These are phyloP conservation scores for Isoetes taiwanensis DNA, from an alignment of 75 land plant genomes.

Conservation along the genomic window DNA sequence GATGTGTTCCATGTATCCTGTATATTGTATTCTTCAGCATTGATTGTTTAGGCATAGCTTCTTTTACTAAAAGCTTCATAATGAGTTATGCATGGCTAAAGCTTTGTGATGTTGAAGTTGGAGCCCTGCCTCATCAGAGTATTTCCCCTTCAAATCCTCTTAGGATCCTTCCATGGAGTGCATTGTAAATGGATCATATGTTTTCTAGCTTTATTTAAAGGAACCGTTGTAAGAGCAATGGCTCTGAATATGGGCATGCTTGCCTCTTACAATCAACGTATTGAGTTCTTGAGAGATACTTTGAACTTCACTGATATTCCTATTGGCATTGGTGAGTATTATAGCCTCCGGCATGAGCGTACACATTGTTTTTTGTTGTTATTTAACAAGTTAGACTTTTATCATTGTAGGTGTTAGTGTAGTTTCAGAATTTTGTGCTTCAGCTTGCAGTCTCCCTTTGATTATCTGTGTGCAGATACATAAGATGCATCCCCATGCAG, in stretches of 20 bases:
- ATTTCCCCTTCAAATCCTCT: no score
- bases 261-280: slow-evolving; percentile 88
- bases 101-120: no score
- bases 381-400: slow-evolving; percentile 5
- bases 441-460: slow-evolving; percentile 94
- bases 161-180: no score
- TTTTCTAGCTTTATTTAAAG: slow-evolving; percentile 89
- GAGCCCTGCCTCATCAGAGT: no score
- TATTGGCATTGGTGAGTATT: slow-evolving; percentile 52
- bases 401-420: slow-evolving; percentile 70
- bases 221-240: slow-evolving; percentile 90
- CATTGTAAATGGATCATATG: no score
- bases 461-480: slow-evolving; percentile 95
- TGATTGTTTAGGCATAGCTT: no score
- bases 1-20: no score
- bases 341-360: not conserved
- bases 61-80: no score
- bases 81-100: no score
- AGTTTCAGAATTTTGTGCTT: slow-evolving; percentile 90
- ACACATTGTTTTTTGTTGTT: not conserved
- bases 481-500: slow-evolving; percentile 96
- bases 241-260: slow-evolving; percentile 98
- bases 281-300: slow-evolving; percentile 60
- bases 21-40: no score
- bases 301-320: slow-evolving; percentile 43